Percentiles rank a stretch among this genome's conserved stretches.
These are phyloP conservation scores for Trichocladium antarcticum DNA, from an alignment of 495 filamentous ascomycete genomes.

Conservation along the genomic window DNA sequence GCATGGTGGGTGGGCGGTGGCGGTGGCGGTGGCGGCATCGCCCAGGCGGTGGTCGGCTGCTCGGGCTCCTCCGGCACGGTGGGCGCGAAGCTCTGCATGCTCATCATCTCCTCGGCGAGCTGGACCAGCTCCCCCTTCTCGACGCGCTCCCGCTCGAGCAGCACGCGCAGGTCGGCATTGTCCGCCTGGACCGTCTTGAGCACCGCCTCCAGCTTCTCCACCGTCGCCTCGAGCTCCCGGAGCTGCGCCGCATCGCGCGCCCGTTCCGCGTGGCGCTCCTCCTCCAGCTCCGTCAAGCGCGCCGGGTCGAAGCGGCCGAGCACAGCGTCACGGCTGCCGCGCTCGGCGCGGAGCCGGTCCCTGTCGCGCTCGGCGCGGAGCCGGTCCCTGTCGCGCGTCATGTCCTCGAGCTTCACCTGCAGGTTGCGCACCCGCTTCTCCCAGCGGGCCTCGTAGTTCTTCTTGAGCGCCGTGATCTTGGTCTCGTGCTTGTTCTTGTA, in stretches of 20 bases:
- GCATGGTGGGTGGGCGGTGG: background rate
- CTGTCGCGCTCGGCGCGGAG: slow-evolving; percentile 49
- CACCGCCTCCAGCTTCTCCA: slow-evolving; percentile 61
- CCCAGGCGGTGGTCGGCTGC: slow-evolving; percentile 5
- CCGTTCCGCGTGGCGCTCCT: slow-evolving; percentile 41
- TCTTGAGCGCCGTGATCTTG: slow-evolving; percentile 88
- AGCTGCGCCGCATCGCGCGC: slow-evolving; percentile 41
- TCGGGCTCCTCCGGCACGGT: slow-evolving; percentile 4
- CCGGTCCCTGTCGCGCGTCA: slow-evolving; percentile 62
- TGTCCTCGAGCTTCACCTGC: slow-evolving; percentile 54
- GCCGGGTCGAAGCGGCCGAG: slow-evolving; percentile 45
- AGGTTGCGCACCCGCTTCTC: slow-evolving; percentile 73
- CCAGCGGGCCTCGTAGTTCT: slow-evolving; percentile 82
- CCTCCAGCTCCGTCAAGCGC: slow-evolving; percentile 34
- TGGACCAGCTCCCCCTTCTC: slow-evolving; percentile 94
- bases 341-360: slow-evolving; percentile 44
- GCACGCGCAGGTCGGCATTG: slow-evolving; percentile 49
- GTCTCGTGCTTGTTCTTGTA: slow-evolving; percentile 96
- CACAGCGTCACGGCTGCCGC: slow-evolving; percentile 50
- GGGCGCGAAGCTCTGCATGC: slow-evolving; percentile 31
- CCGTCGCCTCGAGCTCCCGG: slow-evolving; percentile 50
- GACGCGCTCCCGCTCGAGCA: slow-evolving; percentile 65
- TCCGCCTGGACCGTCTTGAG: slow-evolving; percentile 53
- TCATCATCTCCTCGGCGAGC: slow-evolving; percentile 82
- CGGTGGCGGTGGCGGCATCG: background rate